Evolutionary conservation across 2,329 filamentous ascomycete genomes (phyloP), one percentile per base, ranked within the genome.

Genomic region (Fusarium haematococcum): DNA sequence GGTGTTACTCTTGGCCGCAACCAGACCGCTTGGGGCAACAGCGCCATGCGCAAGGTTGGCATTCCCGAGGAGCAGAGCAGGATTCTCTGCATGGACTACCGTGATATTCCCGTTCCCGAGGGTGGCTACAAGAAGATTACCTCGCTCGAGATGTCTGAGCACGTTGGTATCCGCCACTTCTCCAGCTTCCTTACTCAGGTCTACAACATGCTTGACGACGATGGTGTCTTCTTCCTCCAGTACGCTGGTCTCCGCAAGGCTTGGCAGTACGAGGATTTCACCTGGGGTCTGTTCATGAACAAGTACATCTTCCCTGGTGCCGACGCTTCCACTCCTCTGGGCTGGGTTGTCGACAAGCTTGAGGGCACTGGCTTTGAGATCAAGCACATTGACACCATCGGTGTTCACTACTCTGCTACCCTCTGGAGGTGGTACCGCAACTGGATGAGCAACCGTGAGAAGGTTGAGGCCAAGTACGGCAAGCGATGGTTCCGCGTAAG

Each of bases 261-360:
- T 74, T 98, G 97, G 97, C 97, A 98, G 85, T 98, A 98, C 81
- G 95, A 98, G 88, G 96, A 98, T 86, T 90, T 98, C 61, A 94
- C 96, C 84, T 98, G 97, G 97, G 97, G 97, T 83, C 90, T 98
- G 56, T 98, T 98, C 90, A 97, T 98, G 95, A 98, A 98, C 92
- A 98, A 98, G 88, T 98, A 98, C 85, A 89, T 98, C 83, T 98
- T 98, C 90, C 97, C 95, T 37, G 97, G 97, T 82, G 97, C 97
- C 61, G 97, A 98, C 82, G 97, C 97, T 62, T 97, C 94, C 50
- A 97, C 95, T 68, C 97, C 97, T 61, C 91, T 99, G 58, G 95
- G 94, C 77, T 97, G 92, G 85, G 94, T 97, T 79, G 88, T 97
- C 78, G 91, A 95, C 84, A 91, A 91, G 81, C 90, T 98, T 23